Evolutionary conservation across 331 rosid species (phyloP), one percentile per base, ranked within the genome.

Genomic region (Malus hybrid): DNA sequence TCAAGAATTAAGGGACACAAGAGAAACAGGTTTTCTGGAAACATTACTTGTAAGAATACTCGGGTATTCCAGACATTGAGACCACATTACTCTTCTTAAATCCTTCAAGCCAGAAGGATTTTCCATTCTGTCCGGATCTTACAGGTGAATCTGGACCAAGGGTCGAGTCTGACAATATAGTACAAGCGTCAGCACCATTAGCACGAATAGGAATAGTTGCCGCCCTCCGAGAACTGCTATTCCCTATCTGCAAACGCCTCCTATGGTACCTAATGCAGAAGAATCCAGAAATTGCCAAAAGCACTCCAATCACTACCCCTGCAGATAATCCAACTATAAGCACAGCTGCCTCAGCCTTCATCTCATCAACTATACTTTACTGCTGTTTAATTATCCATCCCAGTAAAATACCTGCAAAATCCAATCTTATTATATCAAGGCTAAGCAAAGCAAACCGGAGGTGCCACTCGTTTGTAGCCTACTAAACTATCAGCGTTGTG

Each of bases 121-220:
- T 74, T 71, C 85, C 93, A 70, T 73, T 86, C 4, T 87, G 83
- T 24, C 86, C 93, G 5, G 96, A 87, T 88, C 92, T 92, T 2
- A 86, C 93, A 54, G 99, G 99, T 19, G 99, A 95, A n/a, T 95
- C 97, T 2, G 96, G 97, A 72, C 89, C 99, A 56, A 88, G 55
- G 28, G 99, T 95, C 28, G 99, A 95, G 83, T 95, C 97, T 9
- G 99, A 95, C 59, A 90, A 67, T 19, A 90, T 83, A 22, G 83
- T 86, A 75, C 93, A 85, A 61, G 97, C 86, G 76, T 92, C 97
- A n/a, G 85, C 92, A 20, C 97, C 99, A 76, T 92, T 92, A 62
- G 91, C 79, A 1, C 99, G 97, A 48, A 95, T 95, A 10, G 99
- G 97, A 76, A 92, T 72, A 6, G 96, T 82, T 11, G 96, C 91